phyloP scores from a whole-genome alignment of 2,329 filamentous ascomycete genomes.

The Cladorrhinum sp. region DNA sequence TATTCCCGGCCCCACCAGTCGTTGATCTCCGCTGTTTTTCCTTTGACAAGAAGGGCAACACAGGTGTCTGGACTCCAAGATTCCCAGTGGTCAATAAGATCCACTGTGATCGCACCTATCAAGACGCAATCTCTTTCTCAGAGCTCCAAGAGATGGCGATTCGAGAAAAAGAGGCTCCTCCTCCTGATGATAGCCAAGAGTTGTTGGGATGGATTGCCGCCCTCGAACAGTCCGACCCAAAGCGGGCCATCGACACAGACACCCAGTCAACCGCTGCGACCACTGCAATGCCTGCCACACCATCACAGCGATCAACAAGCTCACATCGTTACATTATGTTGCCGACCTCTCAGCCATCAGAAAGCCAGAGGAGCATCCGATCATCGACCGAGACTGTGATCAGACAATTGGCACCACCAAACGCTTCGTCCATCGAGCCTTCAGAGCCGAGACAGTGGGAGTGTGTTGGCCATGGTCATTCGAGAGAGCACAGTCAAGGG shows the following conservation, averaged over 20 bases:
- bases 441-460: not conserved
- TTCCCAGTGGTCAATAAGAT: constrained; percentile 76
- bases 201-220: constrained; percentile 58
- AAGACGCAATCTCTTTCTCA: constrained; percentile 65
- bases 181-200: constrained; percentile 57
- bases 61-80: constrained; percentile 68
- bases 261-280: constrained; percentile 46
- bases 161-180: constrained; percentile 49
- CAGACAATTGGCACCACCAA: not conserved
- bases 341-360: not conserved
- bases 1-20: constrained; percentile 70
- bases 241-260: constrained; percentile 40
- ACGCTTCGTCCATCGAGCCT: not conserved
- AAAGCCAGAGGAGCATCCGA: not conserved
- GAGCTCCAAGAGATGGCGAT: constrained; percentile 67
- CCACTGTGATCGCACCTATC: constrained; percentile 69
- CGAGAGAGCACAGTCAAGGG: not conserved
- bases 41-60: constrained; percentile 70
- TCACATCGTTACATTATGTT: not conserved
- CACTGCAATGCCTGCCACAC: constrained; percentile 15
- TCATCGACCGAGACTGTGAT: not conserved
- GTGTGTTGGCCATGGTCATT: not conserved
- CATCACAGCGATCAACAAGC: constrained; percentile 8
- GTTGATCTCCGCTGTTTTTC: constrained; percentile 79
- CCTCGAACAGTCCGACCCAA: constrained; percentile 55